phyloP scores from a whole-genome alignment of 495 filamentous ascomycete species.

The Cladorrhinum samala region DNA sequence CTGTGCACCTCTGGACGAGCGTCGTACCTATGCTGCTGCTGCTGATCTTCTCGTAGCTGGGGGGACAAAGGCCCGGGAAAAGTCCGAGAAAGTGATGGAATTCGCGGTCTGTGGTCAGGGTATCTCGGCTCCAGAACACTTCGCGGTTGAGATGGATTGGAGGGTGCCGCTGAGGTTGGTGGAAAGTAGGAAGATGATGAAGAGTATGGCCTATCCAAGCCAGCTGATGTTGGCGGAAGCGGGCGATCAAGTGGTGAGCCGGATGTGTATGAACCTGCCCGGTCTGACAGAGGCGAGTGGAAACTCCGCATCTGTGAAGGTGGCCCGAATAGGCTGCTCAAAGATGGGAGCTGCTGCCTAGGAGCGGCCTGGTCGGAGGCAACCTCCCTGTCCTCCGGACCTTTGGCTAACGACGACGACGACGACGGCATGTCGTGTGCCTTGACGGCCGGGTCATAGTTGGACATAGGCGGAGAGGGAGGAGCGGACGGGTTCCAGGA shows the following conservation, averaged over 20 bases:
- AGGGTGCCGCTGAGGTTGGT: slow-evolving; percentile 14
- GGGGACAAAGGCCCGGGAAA: slow-evolving; percentile 40
- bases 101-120: slow-evolving; percentile 33
- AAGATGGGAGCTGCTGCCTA: slow-evolving; percentile 45
- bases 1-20: slow-evolving; percentile 20
- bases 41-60: slow-evolving; percentile 29
- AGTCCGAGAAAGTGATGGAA: slow-evolving; percentile 34
- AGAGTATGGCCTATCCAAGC: slow-evolving; percentile 28
- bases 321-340: slow-evolving; percentile 51
- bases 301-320: slow-evolving; percentile 32
- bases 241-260: slow-evolving; percentile 41
- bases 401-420: slow-evolving; percentile 22
- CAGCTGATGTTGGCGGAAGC: slow-evolving; percentile 14
- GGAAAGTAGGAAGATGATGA: slow-evolving; percentile 45
- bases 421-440: slow-evolving; percentile 35
- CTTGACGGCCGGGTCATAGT: slow-evolving; percentile 42
- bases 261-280: slow-evolving; percentile 33
- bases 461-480: slow-evolving; percentile 46
- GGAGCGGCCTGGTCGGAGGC: slow-evolving; percentile 19
- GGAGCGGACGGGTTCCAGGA: slow-evolving; percentile 31
- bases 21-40: slow-evolving; percentile 19
- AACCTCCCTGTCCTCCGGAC: slow-evolving; percentile 31
- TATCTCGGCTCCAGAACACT: slow-evolving; percentile 35
- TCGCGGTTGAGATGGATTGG: slow-evolving; percentile 30
- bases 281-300: slow-evolving; percentile 41